phyloP scores from a whole-genome alignment of 352 stramenopile species.

The Thraustochytrium sp. region DNA sequence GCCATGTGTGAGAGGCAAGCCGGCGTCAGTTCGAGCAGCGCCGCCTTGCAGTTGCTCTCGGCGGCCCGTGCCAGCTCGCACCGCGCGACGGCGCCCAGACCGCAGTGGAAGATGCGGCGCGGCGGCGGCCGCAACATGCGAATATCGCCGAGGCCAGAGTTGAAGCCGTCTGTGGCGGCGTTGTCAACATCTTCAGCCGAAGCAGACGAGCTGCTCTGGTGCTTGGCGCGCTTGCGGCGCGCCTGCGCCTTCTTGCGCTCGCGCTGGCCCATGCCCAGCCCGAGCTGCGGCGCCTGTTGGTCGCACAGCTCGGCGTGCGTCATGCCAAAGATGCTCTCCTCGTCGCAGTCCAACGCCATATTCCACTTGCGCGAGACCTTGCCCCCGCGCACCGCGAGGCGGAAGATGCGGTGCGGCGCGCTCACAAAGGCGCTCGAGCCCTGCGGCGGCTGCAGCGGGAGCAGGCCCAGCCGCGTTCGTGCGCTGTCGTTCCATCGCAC shows the following conservation, averaged over 20 bases:
- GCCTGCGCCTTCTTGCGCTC: neutral
- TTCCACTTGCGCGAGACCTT: conserved; percentile 15
- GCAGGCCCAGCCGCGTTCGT: neutral
- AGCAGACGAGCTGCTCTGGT: neutral
- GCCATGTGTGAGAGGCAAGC: neutral
- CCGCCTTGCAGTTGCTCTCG: neutral
- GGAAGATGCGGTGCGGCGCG: neutral
- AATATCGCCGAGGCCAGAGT: neutral
- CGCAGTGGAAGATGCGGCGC: neutral
- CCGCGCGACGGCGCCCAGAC: neutral
- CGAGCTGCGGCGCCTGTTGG: neutral
- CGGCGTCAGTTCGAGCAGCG: neutral
- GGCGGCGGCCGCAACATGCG: neutral
- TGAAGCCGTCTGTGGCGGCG: neutral
- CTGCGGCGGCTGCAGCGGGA: neutral
- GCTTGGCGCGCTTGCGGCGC: neutral
- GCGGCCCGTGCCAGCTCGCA: neutral
- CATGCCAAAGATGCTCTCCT: neutral
- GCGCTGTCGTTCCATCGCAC: neutral
- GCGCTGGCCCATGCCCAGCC: neutral
- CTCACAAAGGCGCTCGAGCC: neutral
- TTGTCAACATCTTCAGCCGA: neutral
- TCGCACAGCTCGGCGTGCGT: neutral
- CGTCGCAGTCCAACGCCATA: neutral
- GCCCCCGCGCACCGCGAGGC: neutral